Percentiles rank a stretch among this genome's conserved stretches.
Conservation (phyloP, 2,329 filamentous ascomycete genomes). For the Ophiocordyceps camponoti-rufipedis region DNA sequence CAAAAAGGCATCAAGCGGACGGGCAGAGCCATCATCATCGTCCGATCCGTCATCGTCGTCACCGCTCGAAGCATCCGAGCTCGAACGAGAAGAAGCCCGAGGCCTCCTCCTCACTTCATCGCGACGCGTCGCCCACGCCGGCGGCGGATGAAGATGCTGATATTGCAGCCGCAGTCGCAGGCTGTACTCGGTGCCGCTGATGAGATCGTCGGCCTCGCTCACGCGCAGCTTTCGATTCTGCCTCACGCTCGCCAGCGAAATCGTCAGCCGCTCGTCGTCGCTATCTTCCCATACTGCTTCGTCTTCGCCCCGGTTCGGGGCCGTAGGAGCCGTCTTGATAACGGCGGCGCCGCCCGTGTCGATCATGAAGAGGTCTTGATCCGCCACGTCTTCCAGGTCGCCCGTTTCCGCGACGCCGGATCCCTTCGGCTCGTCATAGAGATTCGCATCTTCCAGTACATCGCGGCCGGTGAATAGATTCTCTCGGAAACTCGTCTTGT, state of each 20-base stretch:
- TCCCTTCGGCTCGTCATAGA: constrained; percentile 14
- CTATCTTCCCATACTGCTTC: constrained; percentile 78
- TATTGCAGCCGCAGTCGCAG: constrained; percentile 65
- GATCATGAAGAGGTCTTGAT: constrained; percentile 72
- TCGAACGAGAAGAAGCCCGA: constrained; percentile 30
- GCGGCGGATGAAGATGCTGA: constrained; percentile 37
- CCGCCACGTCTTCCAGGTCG: constrained; percentile 46
- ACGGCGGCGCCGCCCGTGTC: constrained; percentile 41
- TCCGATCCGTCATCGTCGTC: constrained; percentile 24
- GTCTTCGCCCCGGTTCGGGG: constrained; percentile 9
- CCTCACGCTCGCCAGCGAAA: constrained; percentile 63
- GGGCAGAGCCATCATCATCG: constrained; percentile 29
- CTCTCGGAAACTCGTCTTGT: constrained; percentile 63
- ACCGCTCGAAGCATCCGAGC: constrained; percentile 12
- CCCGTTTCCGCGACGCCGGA: constrained; percentile 23
- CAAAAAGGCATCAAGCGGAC: constrained; percentile 65
- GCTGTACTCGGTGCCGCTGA: constrained; percentile 75
- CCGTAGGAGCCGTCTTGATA: constrained; percentile 8
- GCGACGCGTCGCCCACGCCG: constrained; percentile 36
- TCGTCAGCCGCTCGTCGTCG: constrained; percentile 72
- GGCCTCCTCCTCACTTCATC: constrained; percentile 32
- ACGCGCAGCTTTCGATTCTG: constrained; percentile 68
- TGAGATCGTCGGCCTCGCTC: constrained; percentile 66
- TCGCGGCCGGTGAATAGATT: constrained; percentile 38
- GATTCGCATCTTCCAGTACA: constrained; percentile 18